phyloP scores from a whole-genome alignment of 2,329 filamentous ascomycete genomes.

The Sphaceloma murrayae region DNA sequence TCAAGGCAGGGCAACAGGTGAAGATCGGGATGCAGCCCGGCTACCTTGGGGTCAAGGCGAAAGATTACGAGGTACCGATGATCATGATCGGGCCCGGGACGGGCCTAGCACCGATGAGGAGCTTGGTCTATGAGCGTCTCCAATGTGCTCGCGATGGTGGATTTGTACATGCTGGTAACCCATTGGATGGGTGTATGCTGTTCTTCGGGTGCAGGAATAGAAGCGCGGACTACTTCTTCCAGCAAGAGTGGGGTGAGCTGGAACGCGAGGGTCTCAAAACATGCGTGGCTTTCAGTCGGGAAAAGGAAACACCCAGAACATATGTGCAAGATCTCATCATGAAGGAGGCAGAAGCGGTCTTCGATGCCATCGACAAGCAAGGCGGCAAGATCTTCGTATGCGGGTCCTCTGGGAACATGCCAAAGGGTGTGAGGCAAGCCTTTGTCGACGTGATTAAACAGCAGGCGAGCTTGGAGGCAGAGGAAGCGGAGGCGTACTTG shows the following conservation, averaged over 20 bases:
- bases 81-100: constrained; percentile 78
- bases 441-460: constrained; percentile 50
- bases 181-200: constrained; percentile 41
- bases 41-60: constrained; percentile 40
- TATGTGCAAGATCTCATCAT: constrained; percentile 60
- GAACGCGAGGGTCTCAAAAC: constrained; percentile 42
- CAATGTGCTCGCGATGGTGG: constrained; percentile 27
- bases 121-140: constrained; percentile 64
- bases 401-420: constrained; percentile 60
- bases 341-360: constrained; percentile 42
- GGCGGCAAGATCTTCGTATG: constrained; percentile 49
- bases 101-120: constrained; percentile 74
- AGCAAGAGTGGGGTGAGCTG: constrained; percentile 58
- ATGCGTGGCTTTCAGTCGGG: constrained; percentile 60
- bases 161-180: constrained; percentile 10
- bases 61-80: constrained; percentile 48
- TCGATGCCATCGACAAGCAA: constrained; percentile 41
- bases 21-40: constrained; percentile 49
- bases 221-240: constrained; percentile 70
- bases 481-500: constrained; percentile 48
- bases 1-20: constrained; percentile 51
- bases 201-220: constrained; percentile 79
- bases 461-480: constrained; percentile 32
- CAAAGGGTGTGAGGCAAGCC: constrained; percentile 57
- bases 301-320: constrained; percentile 51